A percentile compares a stretch with the other conserved stretches of the same genome.
These are phyloP conservation scores for Neofusicoccum cordaticola DNA, from an alignment of 2,329 filamentous ascomycete genomes.

Conservation along the genomic window DNA sequence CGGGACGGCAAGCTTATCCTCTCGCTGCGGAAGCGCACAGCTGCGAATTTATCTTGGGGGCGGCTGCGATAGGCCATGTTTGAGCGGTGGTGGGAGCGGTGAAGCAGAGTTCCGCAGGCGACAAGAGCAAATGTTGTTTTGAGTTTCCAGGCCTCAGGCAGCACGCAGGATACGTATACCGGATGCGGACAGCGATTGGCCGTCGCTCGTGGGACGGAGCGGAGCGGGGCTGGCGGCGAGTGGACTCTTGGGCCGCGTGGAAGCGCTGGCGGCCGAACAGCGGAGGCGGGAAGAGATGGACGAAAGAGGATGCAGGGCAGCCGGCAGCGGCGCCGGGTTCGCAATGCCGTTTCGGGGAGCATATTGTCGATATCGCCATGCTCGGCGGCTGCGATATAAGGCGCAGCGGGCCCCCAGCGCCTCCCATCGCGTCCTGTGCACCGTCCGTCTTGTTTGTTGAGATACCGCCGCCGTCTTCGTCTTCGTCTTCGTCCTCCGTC, in stretches of 20 bases:
- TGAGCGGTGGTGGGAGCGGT: not conserved
- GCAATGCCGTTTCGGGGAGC: constrained; percentile 2
- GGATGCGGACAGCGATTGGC: constrained; percentile 3
- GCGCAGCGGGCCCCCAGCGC: too few species aligned
- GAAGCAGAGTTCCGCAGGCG: not conserved
- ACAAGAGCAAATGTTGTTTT: not conserved
- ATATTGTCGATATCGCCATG: constrained; percentile 7
- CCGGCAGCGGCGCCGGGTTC: not conserved
- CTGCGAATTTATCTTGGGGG: not conserved
- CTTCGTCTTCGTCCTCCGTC: too few species aligned
- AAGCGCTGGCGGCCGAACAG: not conserved
- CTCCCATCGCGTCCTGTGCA: not conserved
- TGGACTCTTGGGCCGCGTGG: too few species aligned
- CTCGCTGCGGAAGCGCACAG: not conserved
- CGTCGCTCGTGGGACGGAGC: not conserved
- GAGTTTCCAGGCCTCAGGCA: not conserved
- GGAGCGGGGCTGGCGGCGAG: not conserved
- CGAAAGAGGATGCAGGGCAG: not conserved
- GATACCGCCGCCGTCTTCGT: not conserved
- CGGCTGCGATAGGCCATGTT: not conserved
- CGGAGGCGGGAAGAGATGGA: constrained; percentile 6
- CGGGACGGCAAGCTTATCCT: not conserved
- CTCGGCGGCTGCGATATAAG: not conserved
- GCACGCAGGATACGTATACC: constrained; percentile 5
- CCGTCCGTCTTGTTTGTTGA: not conserved